phyloP scores from a whole-genome alignment of 768 basidiomycete species.

The Chlorophyllum brunneum region DNA sequence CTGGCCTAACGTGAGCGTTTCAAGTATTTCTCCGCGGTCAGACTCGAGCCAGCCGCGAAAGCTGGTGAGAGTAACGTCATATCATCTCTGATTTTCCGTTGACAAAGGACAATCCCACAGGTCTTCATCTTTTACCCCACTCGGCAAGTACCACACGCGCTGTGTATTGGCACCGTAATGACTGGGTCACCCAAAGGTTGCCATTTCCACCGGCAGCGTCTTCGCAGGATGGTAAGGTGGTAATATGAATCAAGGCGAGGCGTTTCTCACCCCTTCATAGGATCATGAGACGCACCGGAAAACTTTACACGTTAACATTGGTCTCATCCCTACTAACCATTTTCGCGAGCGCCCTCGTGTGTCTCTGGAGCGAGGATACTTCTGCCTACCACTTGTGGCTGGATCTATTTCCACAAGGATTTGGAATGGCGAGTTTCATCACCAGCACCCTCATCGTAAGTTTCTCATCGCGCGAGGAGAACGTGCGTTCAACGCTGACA shows the following conservation, averaged over 20 bases:
- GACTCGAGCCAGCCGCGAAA: conserved; percentile 59
- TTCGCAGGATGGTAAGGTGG: conserved; percentile 74
- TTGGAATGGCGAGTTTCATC: conserved; percentile 81
- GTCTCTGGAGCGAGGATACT: conserved; percentile 63
- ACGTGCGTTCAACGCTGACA: conserved; percentile 13
- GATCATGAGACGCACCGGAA: conserved; percentile 85
- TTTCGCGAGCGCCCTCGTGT: conserved; percentile 55
- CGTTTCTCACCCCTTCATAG: conserved; percentile 32
- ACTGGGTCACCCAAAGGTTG: conserved; percentile 44
- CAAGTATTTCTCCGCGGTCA: conserved; percentile 83
- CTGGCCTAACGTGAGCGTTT: background rate
- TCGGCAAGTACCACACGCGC: conserved; percentile 48
- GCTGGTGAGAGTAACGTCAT: conserved; percentile 50
- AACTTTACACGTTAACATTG: conserved; percentile 74
- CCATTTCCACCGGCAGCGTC: conserved; percentile 82
- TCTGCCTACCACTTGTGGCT: conserved; percentile 66
- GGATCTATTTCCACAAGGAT: conserved; percentile 76
- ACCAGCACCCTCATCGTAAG: conserved; percentile 83
- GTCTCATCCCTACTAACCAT: conserved; percentile 58
- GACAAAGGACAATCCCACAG: conserved; percentile 32
- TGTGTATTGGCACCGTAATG: conserved; percentile 16
- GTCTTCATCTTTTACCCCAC: conserved; percentile 86
- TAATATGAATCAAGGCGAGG: conserved; percentile 1
- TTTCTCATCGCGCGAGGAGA: conserved; percentile 16
- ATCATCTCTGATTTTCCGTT: conserved; percentile 10